Base-by-base conservation (phyloP, 225 moss, liverwort and hornwort species). In the Pseudoscleropodium purum region DNA sequence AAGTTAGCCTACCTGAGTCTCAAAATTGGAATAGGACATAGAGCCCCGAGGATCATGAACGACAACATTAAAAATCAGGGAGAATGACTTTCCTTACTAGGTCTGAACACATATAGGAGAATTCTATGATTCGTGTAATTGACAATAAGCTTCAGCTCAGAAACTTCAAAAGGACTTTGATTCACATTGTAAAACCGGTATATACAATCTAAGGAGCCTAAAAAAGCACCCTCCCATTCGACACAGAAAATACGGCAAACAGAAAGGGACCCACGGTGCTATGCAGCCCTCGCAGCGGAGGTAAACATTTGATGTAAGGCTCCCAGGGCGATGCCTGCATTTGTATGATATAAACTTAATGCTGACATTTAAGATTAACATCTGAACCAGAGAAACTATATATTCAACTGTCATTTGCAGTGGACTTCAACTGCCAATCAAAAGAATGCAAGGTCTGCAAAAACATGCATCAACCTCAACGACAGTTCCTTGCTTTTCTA, bases 281-380 rank as follows among this genome's bases (percentile, higher is more conserved):
- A 76, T 94, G 92, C 31, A 94, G 82, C 43, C 88, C 94, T 87
- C 82, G 91, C 84, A 92, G 65, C 54, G 87, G 91, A 78, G 94
- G 94, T 59, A 94, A 88, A 74, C 90, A 91, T 68, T 90, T 92
- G 91, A 94, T 90, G 87, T 92, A 92, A 37, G 92, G 94, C 84
- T 91, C 92, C 92, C 92, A 94, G 52, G 94, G 91, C 49, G 92
- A 94, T 89, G 92, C 88, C 92, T 94, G 94, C 90, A 91, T 82
- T 84, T 75, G 86, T 34, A 86, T 59, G 52, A 67, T 24, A 81
- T 33, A 76, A 84, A 37, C 39, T 85, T n/a, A 88, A 87, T 15
- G 68, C 45, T 66, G 39, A 68, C 63, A 78, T 66, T 88, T 68
- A 10, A 85, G 65, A 65, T 39, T 80, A 60, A 64, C 59, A 80